Conservation (phyloP, 345 rosid species). For the Populus pruinosa region DNA sequence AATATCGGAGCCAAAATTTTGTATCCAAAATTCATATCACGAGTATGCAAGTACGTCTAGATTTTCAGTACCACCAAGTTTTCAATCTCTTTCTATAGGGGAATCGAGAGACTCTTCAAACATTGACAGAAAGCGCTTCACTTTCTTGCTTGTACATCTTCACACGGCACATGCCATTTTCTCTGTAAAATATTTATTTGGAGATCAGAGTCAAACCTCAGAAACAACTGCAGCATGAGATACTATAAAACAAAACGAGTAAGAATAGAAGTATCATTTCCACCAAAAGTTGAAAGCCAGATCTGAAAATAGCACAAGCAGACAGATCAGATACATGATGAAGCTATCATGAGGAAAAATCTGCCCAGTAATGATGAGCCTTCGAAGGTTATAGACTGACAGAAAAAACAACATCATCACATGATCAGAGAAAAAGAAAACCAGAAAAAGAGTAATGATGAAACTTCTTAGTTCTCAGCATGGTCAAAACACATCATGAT, state of each 20-base stretch:
- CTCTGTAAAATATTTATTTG: background rate
- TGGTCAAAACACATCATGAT: slow-evolving; percentile 24
- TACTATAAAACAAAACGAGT: slow-evolving; percentile 26
- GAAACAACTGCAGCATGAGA: slow-evolving; percentile 13
- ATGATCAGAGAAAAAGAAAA: slow-evolving; percentile 23
- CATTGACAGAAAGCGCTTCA: slow-evolving; percentile 8
- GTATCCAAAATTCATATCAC: background rate
- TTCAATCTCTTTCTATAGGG: background rate
- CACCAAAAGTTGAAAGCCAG: slow-evolving; percentile 23
- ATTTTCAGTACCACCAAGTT: background rate
- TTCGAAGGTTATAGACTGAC: slow-evolving; percentile 21
- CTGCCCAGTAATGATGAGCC: slow-evolving; percentile 22
- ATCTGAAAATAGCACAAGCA: slow-evolving; percentile 42
- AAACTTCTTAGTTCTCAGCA: slow-evolving; percentile 29
- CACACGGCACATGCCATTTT: background rate
- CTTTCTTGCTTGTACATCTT: slow-evolving; percentile 14
- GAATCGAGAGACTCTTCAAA: slow-evolving; percentile 8
- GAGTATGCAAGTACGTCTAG: background rate
- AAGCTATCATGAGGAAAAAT: slow-evolving; percentile 35
- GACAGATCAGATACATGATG: slow-evolving; percentile 44
- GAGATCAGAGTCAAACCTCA: slow-evolving; percentile 5
- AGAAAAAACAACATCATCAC: slow-evolving; percentile 24
- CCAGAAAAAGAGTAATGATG: slow-evolving; percentile 45
- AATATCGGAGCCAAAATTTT: background rate
- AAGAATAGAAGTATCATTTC: background rate